Base-by-base conservation (phyloP, 129 eudicot genomes). In the Silybum marianum region DNA sequence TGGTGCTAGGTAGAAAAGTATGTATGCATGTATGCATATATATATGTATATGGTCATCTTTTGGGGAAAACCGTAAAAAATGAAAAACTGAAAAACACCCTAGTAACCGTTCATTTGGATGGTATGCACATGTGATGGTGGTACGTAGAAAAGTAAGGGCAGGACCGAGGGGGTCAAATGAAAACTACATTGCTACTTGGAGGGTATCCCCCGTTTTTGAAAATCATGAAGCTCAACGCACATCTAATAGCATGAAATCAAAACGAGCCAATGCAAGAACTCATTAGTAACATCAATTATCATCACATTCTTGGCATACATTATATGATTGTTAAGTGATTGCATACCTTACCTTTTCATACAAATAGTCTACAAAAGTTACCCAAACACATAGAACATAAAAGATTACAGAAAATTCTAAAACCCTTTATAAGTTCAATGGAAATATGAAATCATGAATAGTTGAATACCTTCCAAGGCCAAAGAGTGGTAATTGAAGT, bases 391-490 rank as follows among this genome's bases (percentile, higher is more conserved):
- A 32, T 30, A 76, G 3, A 38, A 34, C 26, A 42, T 18, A 69
- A 16, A 77, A 13, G 26, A 14, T 11, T 25, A 63, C 11, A 13
- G 6, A 3, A 69, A 38, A 38, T 9, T 38, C 42, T 6, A 38
- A 6, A 7, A 26, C 34, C 34, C 3, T 39, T 30, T 24, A 73
- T 22, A 79, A 75, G 10, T 16, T n/a, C 1, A 63, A 46, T 32
- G 3, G 34, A 32, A 30, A 28, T 6, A 38, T 6, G 10, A 22
- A 30, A 82, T 4, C 9, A 77, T 18, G 9, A 60, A n/a, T n/a
- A n/a, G n/a, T n/a, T n/a, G n/a, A 28, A 60, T 86, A 94, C 98
- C 98, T 94, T 94, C 98, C 98, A 94, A 72, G 98, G 98, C 97
- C 97, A 94, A 46, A 94, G 97, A n/a, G 98, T 94, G 11, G 98